phyloP scores from a whole-genome alignment of 805 yeast genomes.

The Tetrapisispora phaffii region DNA sequence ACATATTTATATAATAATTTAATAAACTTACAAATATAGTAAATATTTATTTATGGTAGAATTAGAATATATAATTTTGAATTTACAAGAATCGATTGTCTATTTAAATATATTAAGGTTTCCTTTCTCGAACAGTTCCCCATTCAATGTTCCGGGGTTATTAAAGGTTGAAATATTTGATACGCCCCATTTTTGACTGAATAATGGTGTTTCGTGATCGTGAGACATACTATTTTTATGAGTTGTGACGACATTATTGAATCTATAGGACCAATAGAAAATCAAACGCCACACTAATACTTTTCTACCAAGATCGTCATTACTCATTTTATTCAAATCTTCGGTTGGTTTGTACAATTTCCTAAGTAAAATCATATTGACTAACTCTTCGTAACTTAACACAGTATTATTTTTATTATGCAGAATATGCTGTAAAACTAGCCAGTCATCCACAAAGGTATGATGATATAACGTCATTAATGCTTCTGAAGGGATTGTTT shows the following conservation, averaged over 20 bases:
- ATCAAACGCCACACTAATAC: constrained; percentile 33
- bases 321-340: constrained; percentile 27
- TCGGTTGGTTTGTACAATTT: constrained; percentile 37
- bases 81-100: not conserved
- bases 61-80: not conserved
- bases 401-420: constrained; percentile 3
- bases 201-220: constrained; percentile 23
- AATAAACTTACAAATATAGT: no score
- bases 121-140: constrained; percentile 3
- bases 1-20: not conserved
- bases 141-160: constrained; percentile 15
- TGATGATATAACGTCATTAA: constrained; percentile 44
- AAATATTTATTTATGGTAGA: no score
- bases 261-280: constrained; percentile 34
- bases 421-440: constrained; percentile 14
- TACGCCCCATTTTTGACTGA: constrained; percentile 29
- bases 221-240: constrained; percentile 7
- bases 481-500: constrained; percentile 27
- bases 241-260: constrained; percentile 22
- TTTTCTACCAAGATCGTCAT: constrained; percentile 30
- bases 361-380: constrained; percentile 46
- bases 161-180: constrained; percentile 21
- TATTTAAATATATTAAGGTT: constrained; percentile 1
- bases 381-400: constrained; percentile 40
- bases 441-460: constrained; percentile 27